Evolutionary conservation across 306 rosid species (phyloP), one percentile per base, ranked within the genome.

Genomic region (Cucurbita moschata): DNA sequence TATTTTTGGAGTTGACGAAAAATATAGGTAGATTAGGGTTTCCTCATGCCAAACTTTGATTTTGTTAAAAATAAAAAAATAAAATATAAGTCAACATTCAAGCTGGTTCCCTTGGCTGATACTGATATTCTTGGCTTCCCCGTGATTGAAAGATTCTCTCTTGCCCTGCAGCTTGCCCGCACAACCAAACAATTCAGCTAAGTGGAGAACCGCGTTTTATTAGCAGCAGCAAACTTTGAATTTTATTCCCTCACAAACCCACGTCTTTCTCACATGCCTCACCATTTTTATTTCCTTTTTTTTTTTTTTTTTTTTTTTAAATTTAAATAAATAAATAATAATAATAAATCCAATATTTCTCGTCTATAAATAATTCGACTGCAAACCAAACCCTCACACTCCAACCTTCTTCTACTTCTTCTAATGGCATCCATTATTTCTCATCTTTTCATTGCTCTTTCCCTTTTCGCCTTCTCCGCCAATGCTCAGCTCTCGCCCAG

Each of bases 401-500:
- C 13, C 16, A n/a, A 70, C 8, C 37, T 43, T 64, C 35, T 21
- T 6, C 16, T 19, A 42, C 35, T 5, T 43, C 49, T 5, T 11
- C 15, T 61, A 5, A 84, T 86, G 90, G 82, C 84, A 2, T 67
- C 79, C 15, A 38, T 72, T 76, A 26, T 72, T 76, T 16, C 9
- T 80, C 37, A 57, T 78, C 60, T 82, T 72, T 78, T 75, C 5
- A 1, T 65, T 37, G 54, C 3, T 39, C 58, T 57, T 65, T 53
- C 59, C 39, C 56, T 53, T 42, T n/a, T 83, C 2, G 56, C 84
- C 3, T 82, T 43, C 68, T 72, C 79, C 21, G 72, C 56, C 67
- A 73, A 81, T 78, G 96, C 88, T 6, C 94, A 90, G 43, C 96
- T 93, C 55, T 71, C 85, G 6, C 26, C 85, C 16, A 65, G 49